phyloP scores from a whole-genome alignment of 1,284 basidiomycete genomes.

The Microbotryum scabiosae region DNA sequence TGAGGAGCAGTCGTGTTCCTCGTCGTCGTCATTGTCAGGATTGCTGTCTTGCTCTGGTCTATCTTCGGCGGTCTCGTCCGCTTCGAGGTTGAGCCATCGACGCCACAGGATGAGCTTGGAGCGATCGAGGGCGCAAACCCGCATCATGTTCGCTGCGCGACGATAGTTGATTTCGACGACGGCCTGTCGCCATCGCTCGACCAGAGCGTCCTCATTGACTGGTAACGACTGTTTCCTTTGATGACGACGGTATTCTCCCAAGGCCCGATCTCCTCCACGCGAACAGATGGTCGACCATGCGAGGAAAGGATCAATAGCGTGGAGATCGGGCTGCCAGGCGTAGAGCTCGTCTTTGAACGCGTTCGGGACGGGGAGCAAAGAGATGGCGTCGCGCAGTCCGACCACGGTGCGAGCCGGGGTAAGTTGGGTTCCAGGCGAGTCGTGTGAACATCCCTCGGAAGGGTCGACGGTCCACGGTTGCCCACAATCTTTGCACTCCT shows the following conservation, averaged over 20 bases:
- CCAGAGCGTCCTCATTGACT: conserved; percentile 3
- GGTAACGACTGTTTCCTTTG: background rate
- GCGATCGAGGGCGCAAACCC: conserved; percentile 10
- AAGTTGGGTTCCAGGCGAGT: background rate
- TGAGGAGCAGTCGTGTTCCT: background rate
- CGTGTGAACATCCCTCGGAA: too few relatives aligned
- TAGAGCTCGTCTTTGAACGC: conserved; percentile 1
- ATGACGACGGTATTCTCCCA: background rate
- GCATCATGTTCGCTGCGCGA: background rate
- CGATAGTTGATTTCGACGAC: conserved; percentile 18
- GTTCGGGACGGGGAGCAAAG: background rate
- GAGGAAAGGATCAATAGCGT: conserved; percentile 20
- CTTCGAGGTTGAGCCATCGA: conserved; percentile 5
- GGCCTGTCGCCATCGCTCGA: conserved; percentile 6
- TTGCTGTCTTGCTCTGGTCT: too few relatives aligned
- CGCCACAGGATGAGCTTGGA: conserved; percentile 12
- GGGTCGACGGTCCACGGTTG: too few relatives aligned
- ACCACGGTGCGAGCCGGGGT: background rate
- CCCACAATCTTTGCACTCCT: too few relatives aligned
- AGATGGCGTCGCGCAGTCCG: background rate
- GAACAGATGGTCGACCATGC: conserved; percentile 6
- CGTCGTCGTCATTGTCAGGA: background rate
- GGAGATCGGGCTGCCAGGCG: background rate
- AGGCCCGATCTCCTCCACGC: background rate
- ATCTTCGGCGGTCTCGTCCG: background rate